These are phyloP conservation scores for Lactifluus rugatus DNA, from an alignment of 768 basidiomycete species.

Conservation along the genomic window DNA sequence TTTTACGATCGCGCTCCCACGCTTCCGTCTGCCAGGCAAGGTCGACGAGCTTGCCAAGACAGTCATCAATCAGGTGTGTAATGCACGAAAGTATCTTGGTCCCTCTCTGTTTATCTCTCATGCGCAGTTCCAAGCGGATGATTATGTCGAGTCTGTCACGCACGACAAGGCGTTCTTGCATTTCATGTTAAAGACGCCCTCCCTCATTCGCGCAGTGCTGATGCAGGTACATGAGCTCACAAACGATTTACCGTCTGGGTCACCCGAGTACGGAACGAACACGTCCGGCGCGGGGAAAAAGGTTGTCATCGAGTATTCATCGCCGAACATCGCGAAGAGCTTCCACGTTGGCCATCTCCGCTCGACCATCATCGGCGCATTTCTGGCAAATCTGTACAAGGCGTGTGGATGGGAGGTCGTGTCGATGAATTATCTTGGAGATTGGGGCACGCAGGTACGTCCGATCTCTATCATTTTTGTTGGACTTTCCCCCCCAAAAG, in stretches of 20 bases:
- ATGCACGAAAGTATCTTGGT: background rate
- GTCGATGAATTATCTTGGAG: conserved; percentile 90
- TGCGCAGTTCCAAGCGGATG: conserved; percentile 72
- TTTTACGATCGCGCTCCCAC: conserved; percentile 84
- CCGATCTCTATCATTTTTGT: background rate
- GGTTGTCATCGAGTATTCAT: conserved; percentile 84
- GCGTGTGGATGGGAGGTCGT: conserved; percentile 90
- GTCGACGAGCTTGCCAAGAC: conserved; percentile 66
- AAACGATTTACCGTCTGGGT: conserved; percentile 44
- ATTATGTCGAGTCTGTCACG: conserved; percentile 60
- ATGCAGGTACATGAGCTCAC: conserved; percentile 68
- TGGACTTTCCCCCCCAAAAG: background rate
- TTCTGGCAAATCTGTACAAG: conserved; percentile 83
- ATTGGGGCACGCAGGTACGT: conserved; percentile 94
- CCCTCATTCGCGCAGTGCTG: conserved; percentile 57
- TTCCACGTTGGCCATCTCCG: conserved; percentile 97
- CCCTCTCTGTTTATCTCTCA: background rate
- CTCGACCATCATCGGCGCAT: conserved; percentile 98
- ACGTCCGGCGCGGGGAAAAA: conserved; percentile 70
- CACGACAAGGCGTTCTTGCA: conserved; percentile 76
- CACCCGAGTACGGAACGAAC: conserved; percentile 78
- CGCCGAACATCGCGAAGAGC: conserved; percentile 94
- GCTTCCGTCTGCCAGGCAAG: conserved; percentile 80
- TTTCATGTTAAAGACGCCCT: conserved; percentile 60
- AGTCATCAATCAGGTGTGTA: conserved; percentile 57